These are phyloP conservation scores for Diaporthe citriasiana DNA, from an alignment of 2,329 filamentous ascomycete genomes.

Conservation along the genomic window DNA sequence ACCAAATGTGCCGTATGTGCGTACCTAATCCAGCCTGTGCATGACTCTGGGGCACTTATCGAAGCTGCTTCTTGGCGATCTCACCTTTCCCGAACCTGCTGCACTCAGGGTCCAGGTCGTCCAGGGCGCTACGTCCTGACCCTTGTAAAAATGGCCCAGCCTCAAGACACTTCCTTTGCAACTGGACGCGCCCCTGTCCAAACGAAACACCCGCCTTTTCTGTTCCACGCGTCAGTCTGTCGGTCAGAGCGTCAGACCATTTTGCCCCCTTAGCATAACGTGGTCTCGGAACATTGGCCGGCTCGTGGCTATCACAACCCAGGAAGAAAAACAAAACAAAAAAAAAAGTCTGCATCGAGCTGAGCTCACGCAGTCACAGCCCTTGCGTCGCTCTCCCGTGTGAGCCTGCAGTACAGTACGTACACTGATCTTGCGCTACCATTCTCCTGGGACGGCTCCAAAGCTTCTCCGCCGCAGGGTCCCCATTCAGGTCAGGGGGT, in stretches of 20 bases:
- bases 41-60: constrained; percentile 19
- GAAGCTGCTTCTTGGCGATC: constrained; percentile 15
- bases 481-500: constrained; percentile 6
- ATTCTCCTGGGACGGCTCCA: constrained; percentile 9
- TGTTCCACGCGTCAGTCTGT: constrained; percentile 11
- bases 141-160: not conserved
- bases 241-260: constrained; percentile 33
- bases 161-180: constrained; percentile 26
- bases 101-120: constrained; percentile 1
- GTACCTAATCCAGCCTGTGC: not conserved
- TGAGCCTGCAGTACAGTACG: not conserved
- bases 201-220: constrained; percentile 5
- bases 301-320: constrained; percentile 8
- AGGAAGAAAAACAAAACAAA: no score
- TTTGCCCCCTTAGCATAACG: constrained; percentile 21
- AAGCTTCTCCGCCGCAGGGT: constrained; percentile 17
- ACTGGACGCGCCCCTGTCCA: constrained; percentile 6
- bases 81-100: constrained; percentile 20
- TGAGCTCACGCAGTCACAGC: constrained; percentile 2
- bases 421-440: constrained; percentile 8
- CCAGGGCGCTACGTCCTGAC: not conserved
- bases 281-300: constrained; percentile 24
- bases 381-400: constrained; percentile 19
- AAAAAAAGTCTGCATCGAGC: constrained; percentile 6
- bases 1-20: no score